Conservation (phyloP, 768 basidiomycete genomes). For the Polyporus arcularius region DNA sequence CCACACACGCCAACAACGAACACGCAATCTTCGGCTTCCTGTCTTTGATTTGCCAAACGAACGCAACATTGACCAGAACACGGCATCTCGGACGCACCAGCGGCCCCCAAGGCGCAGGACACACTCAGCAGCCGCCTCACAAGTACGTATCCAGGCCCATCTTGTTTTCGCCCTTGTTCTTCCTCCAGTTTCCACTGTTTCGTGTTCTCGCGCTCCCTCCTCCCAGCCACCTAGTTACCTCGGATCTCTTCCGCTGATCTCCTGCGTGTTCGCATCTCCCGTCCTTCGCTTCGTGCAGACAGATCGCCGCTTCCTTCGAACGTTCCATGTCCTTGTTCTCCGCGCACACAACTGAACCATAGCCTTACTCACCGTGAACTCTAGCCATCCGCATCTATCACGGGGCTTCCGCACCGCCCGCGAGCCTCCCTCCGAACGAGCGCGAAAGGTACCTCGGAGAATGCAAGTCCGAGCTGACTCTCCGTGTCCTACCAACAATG, state of each 20-base stretch:
- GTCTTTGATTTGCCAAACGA: background rate
- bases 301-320: too few relatives aligned
- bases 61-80: constrained; percentile 46
- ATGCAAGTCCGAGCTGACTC: constrained; percentile 3
- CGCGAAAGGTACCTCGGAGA: background rate
- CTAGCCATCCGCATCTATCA: constrained; percentile 21
- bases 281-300: too few relatives aligned
- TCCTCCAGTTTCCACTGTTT: background rate
- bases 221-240: too few relatives aligned
- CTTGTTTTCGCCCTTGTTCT: background rate
- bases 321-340: too few relatives aligned
- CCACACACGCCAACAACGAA: background rate
- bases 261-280: too few relatives aligned
- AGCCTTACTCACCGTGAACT: too few relatives aligned
- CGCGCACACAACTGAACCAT: too few relatives aligned
- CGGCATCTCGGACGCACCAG: constrained; percentile 48
- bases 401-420: constrained; percentile 1
- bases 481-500: constrained; percentile 73
- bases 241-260: background rate
- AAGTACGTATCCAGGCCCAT: constrained; percentile 39
- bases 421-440: background rate
- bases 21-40: background rate
- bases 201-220: too few relatives aligned
- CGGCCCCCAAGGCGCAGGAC: constrained; percentile 39
- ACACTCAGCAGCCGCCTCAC: constrained; percentile 65